phyloP scores from a whole-genome alignment of 2,329 filamentous ascomycete genomes.

The Thielaviopsis populi region DNA sequence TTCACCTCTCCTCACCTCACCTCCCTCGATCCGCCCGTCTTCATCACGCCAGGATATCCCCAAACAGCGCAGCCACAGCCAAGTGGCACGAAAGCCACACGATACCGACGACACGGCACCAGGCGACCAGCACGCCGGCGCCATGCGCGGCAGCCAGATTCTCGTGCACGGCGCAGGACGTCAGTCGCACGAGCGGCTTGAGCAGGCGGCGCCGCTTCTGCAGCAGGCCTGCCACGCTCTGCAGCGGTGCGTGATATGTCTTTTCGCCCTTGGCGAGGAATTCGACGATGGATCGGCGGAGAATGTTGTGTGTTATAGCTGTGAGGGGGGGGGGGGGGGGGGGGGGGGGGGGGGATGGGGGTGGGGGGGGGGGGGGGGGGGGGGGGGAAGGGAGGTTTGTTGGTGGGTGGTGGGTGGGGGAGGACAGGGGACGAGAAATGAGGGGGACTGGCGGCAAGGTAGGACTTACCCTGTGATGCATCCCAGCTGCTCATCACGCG shows the following conservation, averaged over 20 bases:
- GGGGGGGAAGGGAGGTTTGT: too few species aligned
- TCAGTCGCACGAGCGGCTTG: conserved; percentile 1
- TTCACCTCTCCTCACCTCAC: too few species aligned
- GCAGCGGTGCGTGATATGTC: conserved; percentile 4
- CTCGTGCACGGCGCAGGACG: neutral
- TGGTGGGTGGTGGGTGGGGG: too few species aligned
- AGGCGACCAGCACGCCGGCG: neutral
- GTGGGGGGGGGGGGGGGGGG: too few species aligned
- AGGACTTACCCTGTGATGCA: neutral
- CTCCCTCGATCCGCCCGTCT: too few species aligned
- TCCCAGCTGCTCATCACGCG: conserved; percentile 7
- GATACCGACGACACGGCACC: conserved; percentile 5
- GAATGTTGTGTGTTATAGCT: conserved; percentile 5
- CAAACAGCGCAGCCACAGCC: neutral
- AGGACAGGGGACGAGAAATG: too few species aligned
- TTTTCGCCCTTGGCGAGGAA: conserved; percentile 5
- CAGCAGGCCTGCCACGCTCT: conserved; percentile 11
- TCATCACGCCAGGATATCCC: conserved; percentile 7
- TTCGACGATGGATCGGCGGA: conserved; percentile 7
- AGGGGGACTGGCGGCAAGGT: too few species aligned
- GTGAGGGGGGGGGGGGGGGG: too few species aligned
- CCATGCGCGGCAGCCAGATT: neutral
- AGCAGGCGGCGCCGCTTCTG: conserved; percentile 4
- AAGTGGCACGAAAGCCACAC: conserved; percentile 8
- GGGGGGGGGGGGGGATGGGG: too few species aligned